Evolutionary conservation across 345 rosid species (phyloP).

Genomic region (Linum trigynum): DNA sequence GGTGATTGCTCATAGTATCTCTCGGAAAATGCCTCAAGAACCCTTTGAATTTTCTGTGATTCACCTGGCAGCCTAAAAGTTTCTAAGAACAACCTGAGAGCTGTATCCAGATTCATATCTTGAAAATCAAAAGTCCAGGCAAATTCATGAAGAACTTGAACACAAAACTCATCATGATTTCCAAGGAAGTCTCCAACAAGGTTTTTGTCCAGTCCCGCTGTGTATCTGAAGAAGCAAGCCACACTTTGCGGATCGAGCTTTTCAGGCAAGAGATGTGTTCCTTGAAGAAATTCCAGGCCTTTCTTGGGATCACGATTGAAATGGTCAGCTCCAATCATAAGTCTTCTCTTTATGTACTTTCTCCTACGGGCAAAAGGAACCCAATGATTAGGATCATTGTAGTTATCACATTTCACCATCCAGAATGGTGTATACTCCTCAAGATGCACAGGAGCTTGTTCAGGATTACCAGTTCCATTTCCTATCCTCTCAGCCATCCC

Average conservation of each 20-base stretch:
- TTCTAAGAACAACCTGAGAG: conserved; percentile 82
- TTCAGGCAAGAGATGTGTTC: conserved; percentile 94
- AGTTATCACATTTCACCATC: conserved; percentile 90
- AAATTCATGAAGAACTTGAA: conserved; percentile 98
- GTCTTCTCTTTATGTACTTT: conserved; percentile 89
- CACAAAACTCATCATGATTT: conserved; percentile 95
- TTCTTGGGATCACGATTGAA: conserved; percentile 98
- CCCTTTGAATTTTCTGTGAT: conserved; percentile 96
- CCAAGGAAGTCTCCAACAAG: conserved; percentile 98
- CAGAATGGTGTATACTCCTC: conserved; percentile 94
- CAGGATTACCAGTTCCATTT: conserved; percentile 54
- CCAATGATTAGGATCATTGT: conserved; percentile 77
- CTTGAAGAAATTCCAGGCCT: conserved; percentile 97
- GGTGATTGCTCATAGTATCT: conserved; percentile 96
- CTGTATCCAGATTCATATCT: conserved; percentile 94
- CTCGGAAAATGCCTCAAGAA: conserved; percentile 95
- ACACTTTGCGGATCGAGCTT: conserved; percentile 99
- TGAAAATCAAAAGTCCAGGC: conserved; percentile 98
- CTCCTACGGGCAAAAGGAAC: conserved; percentile 84
- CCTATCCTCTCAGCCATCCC: conserved; percentile 99
- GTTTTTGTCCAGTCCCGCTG: conserved; percentile 95
- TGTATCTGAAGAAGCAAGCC: conserved; percentile 95
- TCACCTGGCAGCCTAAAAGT: conserved; percentile 97
- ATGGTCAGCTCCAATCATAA: conserved; percentile 99
- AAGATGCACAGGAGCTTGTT: conserved; percentile 58